phyloP scores from a whole-genome alignment of 2,329 filamentous ascomycete genomes.

The Diaporthe nobilis region DNA sequence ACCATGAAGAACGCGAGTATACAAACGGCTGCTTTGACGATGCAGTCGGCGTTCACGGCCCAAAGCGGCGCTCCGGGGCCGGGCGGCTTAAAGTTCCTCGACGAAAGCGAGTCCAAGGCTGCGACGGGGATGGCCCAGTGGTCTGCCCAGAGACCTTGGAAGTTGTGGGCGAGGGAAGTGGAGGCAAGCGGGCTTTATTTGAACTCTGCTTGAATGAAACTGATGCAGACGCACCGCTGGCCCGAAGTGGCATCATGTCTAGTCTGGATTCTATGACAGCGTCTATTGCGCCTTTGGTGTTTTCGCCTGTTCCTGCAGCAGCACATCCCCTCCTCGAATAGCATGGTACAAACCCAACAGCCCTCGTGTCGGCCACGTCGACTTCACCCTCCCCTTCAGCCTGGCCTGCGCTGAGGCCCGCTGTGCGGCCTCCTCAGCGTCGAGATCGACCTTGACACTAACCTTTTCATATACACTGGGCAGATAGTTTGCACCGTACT shows the following conservation, averaged over 20 bases:
- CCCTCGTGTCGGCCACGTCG: conserved; percentile 29
- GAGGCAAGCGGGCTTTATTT: conserved; percentile 46
- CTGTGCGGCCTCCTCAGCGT: conserved; percentile 47
- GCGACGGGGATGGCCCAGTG: conserved; percentile 41
- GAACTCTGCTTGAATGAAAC: conserved; percentile 33
- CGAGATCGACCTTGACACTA: conserved; percentile 65
- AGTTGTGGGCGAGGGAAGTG: conserved; percentile 47
- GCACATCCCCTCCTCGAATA: conserved; percentile 18
- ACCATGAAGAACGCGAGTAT: conserved; percentile 59
- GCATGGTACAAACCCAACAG: conserved; percentile 29
- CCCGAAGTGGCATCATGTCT: background rate
- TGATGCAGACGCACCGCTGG: no score
- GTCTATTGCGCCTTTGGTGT: background rate
- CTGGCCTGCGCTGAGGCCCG: background rate
- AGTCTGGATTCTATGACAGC: background rate
- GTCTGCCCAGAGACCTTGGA: conserved; percentile 46
- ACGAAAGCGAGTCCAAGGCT: conserved; percentile 42
- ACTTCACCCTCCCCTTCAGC: background rate
- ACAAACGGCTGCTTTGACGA: conserved; percentile 55
- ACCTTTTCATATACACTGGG: conserved; percentile 79
- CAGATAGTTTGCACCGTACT: conserved; percentile 71
- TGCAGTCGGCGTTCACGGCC: conserved; percentile 43
- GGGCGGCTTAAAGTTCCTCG: conserved; percentile 40
- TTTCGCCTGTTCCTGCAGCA: conserved; percentile 16
- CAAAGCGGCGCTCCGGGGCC: background rate